Base-by-base conservation (phyloP, 352 stramenopile genomes). In the Phytophthora vignae region DNA sequence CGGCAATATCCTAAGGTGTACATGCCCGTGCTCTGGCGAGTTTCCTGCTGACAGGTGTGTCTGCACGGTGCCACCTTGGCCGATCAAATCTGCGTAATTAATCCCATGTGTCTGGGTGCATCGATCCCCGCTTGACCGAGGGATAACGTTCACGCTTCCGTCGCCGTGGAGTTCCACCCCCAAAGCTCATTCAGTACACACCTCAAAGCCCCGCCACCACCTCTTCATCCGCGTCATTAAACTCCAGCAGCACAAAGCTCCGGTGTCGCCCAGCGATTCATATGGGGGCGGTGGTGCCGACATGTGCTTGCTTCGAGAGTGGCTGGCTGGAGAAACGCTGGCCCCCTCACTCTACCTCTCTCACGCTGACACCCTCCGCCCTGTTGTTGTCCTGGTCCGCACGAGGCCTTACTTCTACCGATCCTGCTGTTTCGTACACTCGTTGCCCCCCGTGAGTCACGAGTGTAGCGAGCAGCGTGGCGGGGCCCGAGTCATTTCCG, bases 231-330 rank as follows among this genome's bases (percentile, higher is more conserved):
- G 1, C 42, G 4, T 21, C 15, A 10, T 46, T 46, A 14, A 1
- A 1, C 22, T 3, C 27, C 6, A 31, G 27, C 42, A 21, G 42
- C 42, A 14, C 12, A 22, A 12, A 50, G 4, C 42, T 50, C 42
- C 42, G 64, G 29, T 55, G 60, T 27, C 65, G 58, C 58, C 65
- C 61, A 56, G 27, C 29, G 52, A 60, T 60, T 22, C 42, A 69
- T 69, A 27, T 60, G n/a, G 66, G 50, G 36, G 58, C 46, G 60
- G 31, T 62, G 60, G 25, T 60, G 52, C 11, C 17, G 42, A 67
- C 66, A 73, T 73, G 66, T 69, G 60, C 62, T 73, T 73, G 58
- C 66, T 73, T 73, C 58, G 40, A 73, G 66, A 56, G 56, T 71
- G 55, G 9, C 29, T 58, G 40, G 25, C 62, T 50, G 44, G 36